Evolutionary conservation across 345 rosid species (phyloP).

Genomic region (Populus simonii): DNA sequence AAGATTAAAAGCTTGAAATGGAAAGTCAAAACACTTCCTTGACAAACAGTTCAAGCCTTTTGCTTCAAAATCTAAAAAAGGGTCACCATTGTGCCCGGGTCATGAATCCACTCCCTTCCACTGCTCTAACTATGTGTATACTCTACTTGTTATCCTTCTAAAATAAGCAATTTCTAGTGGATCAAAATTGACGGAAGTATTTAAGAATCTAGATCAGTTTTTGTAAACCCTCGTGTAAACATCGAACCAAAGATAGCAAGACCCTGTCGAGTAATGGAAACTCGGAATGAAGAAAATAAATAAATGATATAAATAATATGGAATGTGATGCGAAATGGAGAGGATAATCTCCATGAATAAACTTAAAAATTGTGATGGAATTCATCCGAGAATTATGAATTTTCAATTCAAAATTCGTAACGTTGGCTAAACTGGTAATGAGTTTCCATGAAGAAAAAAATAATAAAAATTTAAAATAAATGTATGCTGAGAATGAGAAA

Average conservation of each 20-base stretch:
- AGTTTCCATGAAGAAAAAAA: no score
- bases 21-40: neutral
- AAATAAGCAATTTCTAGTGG: no score
- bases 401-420: no score
- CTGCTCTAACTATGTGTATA: neutral
- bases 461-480: no score
- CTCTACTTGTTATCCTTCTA: neutral
- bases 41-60: neutral
- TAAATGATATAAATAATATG: no score
- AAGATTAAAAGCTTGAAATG: neutral
- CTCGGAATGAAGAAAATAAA: no score
- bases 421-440: fast-evolving
- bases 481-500: neutral
- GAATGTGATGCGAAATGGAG: neutral
- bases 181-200: no score
- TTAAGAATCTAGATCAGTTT: no score
- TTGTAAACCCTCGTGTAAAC: no score
- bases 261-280: neutral
- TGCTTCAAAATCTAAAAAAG: neutral
- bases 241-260: no score
- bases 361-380: neutral
- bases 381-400: no score
- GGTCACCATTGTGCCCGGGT: neutral
- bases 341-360: no score
- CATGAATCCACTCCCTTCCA: neutral